Base-by-base conservation (phyloP, 108 stramenopile genomes). In the Skeletonema menzelii region DNA sequence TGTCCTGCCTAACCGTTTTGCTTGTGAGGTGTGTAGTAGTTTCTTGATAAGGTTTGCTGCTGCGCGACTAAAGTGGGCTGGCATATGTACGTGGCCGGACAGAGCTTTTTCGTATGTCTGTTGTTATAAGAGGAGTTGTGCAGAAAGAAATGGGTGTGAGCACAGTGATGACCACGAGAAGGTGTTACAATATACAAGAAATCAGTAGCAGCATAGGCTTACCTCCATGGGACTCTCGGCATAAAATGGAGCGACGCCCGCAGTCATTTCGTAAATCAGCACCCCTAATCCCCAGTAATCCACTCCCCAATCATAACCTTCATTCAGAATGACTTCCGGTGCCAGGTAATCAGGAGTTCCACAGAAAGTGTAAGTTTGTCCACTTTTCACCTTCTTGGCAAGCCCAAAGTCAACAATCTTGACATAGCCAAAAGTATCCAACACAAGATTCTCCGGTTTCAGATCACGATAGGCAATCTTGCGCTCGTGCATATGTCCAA, bases 261-360 rank as follows among this genome's bases (percentile, higher is more conserved):
- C 88, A 15, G 82, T 77, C 69, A 90, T 76, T 63, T 90, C 88
- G 62, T 77, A 87, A 26, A 85, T 84, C 31, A 90, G 70, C 10
- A 90, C 86, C n/a, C 89, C 89, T 14, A 90, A 38, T 0, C 87
- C 87, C 89, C 89, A 90, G 47, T 87, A 90, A 65, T 90, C 89
- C 15, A 90, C 89, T 4, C 85, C 87, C 71, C 84, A 72, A 75
- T 91, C 92, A 68, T 94, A 90, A 5, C 92, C 92, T 40, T 91
- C 87, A 69, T 89, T 92, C 35, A 86, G 55, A 62, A 90, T 90
- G 8, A 90, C 82, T 38, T 90, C 89, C 5, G 89, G 89, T 8
- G 89, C 83, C 28, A 90, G 75, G 40, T 90, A 90, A 40, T 90
- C 89, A 5, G 89, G 85, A 2, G 87, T 90, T n/a, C 87, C 89